These are phyloP conservation scores for Xanthoconium stramineum DNA, from an alignment of 768 basidiomycete genomes.

Conservation along the genomic window DNA sequence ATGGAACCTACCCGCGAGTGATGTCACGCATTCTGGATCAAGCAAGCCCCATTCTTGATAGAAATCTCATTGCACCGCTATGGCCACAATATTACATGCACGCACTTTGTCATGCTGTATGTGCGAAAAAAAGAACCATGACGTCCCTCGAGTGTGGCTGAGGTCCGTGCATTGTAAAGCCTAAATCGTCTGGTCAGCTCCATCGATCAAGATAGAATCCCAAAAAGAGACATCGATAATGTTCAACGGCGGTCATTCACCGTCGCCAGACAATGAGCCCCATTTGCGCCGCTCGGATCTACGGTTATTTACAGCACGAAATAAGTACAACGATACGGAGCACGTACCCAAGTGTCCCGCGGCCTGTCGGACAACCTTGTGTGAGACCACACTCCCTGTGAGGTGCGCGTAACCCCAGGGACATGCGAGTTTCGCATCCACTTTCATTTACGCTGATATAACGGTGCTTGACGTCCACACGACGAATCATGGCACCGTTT, in stretches of 20 bases:
- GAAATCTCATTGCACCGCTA: background rate
- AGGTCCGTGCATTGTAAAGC: background rate
- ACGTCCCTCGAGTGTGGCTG: background rate
- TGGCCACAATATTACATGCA: background rate
- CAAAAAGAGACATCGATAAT: background rate
- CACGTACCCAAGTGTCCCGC: no score
- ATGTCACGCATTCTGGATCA: background rate
- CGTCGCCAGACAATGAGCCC: background rate
- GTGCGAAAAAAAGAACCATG: background rate
- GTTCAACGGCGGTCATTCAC: background rate
- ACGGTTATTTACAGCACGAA: no score
- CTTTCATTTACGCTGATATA: no score
- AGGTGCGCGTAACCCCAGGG: no score
- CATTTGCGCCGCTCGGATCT: background rate
- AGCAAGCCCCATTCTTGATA: background rate
- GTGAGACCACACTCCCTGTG: no score
- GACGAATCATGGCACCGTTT: background rate
- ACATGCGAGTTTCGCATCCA: no score
- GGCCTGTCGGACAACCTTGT: no score
- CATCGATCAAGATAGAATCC: background rate
- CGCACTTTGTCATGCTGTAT: background rate
- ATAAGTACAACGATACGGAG: no score
- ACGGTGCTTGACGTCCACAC: background rate
- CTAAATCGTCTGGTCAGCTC: background rate
- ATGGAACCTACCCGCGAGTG: no score